Percentiles rank a stretch among this genome's conserved stretches.
These are phyloP conservation scores for Schizonepeta tenuifolia DNA, from an alignment of 257 asterid species.

Conservation along the genomic window DNA sequence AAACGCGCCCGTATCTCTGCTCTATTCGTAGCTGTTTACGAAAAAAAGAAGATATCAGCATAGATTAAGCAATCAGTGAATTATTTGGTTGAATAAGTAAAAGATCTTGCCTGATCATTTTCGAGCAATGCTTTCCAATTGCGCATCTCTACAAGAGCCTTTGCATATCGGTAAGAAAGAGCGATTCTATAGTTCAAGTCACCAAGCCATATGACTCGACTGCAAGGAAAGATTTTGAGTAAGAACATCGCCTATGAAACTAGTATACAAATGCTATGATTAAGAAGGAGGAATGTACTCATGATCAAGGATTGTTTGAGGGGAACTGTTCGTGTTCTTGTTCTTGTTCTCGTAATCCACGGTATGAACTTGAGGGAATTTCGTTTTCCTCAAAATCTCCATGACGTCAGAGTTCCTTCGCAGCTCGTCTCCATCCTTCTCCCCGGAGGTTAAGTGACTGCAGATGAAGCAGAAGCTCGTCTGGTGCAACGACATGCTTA, in stretches of 20 bases:
- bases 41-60: not conserved
- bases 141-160: slow-evolving; percentile 93
- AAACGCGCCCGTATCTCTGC: slow-evolving; percentile 77
- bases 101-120: slow-evolving; percentile 74
- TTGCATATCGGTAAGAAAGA: slow-evolving; percentile 80
- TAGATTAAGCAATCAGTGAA: not conserved
- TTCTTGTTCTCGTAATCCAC: slow-evolving; percentile 52
- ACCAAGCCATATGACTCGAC: slow-evolving; percentile 96
- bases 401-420: slow-evolving; percentile 84
- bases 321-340: slow-evolving; percentile 46
- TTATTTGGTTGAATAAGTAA: not conserved
- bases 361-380: slow-evolving; percentile 73
- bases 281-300: slow-evolving; percentile 54
- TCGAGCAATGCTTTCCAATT: slow-evolving; percentile 88
- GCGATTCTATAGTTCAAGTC: slow-evolving; percentile 91
- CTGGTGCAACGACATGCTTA: slow-evolving; percentile 87
- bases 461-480: slow-evolving; percentile 96
- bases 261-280: not conserved
- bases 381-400: slow-evolving; percentile 90
- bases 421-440: slow-evolving; percentile 90
- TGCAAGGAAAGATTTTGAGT: slow-evolving; percentile 34
- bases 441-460: slow-evolving; percentile 88
- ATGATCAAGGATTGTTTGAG: slow-evolving; percentile 84
- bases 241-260: not conserved
- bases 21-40: slow-evolving; percentile 71